Base-by-base conservation (phyloP, 805 yeast genomes). In the Saccharomycopsis schoenii region DNA sequence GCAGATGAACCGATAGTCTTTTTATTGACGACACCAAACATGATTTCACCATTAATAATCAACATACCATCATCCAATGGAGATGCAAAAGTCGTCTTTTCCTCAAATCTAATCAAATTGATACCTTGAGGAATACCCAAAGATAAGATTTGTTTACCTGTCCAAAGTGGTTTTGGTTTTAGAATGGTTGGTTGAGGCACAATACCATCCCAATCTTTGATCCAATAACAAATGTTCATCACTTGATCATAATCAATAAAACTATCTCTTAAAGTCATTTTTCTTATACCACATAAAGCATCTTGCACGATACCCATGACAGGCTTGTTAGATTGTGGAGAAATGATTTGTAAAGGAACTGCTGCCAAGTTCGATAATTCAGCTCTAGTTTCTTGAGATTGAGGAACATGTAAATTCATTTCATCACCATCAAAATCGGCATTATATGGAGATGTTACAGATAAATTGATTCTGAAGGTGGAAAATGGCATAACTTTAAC, bases 361-460 rank as follows among this genome's bases (percentile, higher is more conserved):
- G 97, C 96, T 76, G 97, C 91, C 68, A 94, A 83, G 72, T 93
- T 94, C 39, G 93, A 86, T 66, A 94, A 79, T 74, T 94, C 99
- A 1, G 99, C 97, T 71, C 98, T 83, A 0, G 99, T 92, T 74
- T 94, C 99, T 66, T 92, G 97, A 9, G 97, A 88, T 73, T 94
- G 99, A 2, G 99, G 99, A 67, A 93, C 99, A 71, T 94, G 99
- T 77, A 94, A 86, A 76, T 94, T 94, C 99, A 94, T 94, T 77
- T 94, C 99, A 76, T 94, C 99, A 81, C 99, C 99, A 78, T 94
- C 99, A 79, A 94, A 94, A 86, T 94, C 99, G 55, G 99, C 99
- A 77, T 94, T 94, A 75, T 94, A 94, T n/a, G 99, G 99, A 19
- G 98, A 90, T 0, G 99, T 94, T 55, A 94, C 99, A 29, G 98